Evolutionary conservation across 306 rosid genomes (phyloP), one percentile per base, ranked within the genome.

Genomic region (Pyrus communis): DNA sequence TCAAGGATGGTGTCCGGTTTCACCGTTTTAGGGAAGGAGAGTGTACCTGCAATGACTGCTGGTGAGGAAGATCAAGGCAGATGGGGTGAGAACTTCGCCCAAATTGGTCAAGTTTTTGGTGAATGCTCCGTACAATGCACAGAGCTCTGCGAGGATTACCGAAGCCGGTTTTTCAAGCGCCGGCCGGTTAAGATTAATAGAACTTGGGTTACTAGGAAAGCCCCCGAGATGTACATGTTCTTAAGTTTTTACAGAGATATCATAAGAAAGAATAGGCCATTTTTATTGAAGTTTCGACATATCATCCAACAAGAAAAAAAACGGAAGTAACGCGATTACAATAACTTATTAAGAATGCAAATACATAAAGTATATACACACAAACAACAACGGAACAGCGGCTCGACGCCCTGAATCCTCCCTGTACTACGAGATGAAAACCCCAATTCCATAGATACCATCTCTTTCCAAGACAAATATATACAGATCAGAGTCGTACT

Each of bases 1-100:
- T 87, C 40, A 64, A 76, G 72, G 93, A 87, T 57, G 91, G 89
- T 57, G 75, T 84, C 14, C 89, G 93, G 66, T 91, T 87, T 76
- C 93, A 91, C 86, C 93, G 87, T 86, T 89, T 89, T 55, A 69
- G 61, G 69, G 80, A 81, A 51, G 93, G 96, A 77, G 77, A 86
- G 72, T 88, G 91, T 35, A 81, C 87, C 70, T 91, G 96, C 73
- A 87, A 89, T 40, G 96, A 87, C 80, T 25, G 78, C 74, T 89
- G 93, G 96, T 87, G 72, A 68, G 13, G n/a, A 49, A 54, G 64
- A 21, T 55, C 31, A 54, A 51, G 19, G 45, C 70, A 3, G 69
- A 74, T 43, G 13, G 35, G 38, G 61, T 33, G 35, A 35, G 66
- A 67, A 11, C 23, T 33, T 31, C 3, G 1, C 72, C 8, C 15